Evolutionary conservation across 169 alveolate species (phyloP), one percentile per base, ranked within the genome.

Genomic region (Cryptosporidium bovis): DNA sequence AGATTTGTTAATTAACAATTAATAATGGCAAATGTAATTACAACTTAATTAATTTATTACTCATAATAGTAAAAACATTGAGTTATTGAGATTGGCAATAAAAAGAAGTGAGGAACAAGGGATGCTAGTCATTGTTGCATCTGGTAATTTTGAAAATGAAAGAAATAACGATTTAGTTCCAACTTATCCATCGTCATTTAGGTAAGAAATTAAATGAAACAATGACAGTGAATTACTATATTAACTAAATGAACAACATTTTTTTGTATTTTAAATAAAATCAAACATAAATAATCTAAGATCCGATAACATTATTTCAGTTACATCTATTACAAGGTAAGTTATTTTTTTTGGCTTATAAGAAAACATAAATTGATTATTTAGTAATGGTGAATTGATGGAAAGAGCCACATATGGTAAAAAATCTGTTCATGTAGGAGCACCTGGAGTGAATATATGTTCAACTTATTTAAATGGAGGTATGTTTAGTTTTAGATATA

Each of bases 371-470:
- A 3, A 69, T 34, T 16, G 7, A 77, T 31, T 10, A 29, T 50
- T 10, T 3, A 77, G 87, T 15, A 62, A 77, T 31, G 87, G 87
- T n/a, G 71, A 60, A 27, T 53, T 77, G 15, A 77, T 77, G 87
- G 87, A 77, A 48, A 77, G 87, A 44, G 87, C 87, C 29, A 62
- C 87, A 29, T 77, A 60, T 62, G 87, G 87, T 27, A 77, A 64
- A 60, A 77, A 60, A 20, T 46, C 87, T 20, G 87, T 77, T 20
- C 87, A 77, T 48, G 48, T 77, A 10, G 87, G 58, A 24, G 87
- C 87, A 46, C 87, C 87, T n/a, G 87, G 87, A 12, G 90, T 67
- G 8, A 68, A 64, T 85, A 48, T 85, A 48, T 62, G 82, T 29
- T 71, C 90, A 15, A 77, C 90, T 46, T 55, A 51, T 50, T 29